phyloP scores from a whole-genome alignment of 441 rosid genomes.

The Corymbia calophylla region DNA sequence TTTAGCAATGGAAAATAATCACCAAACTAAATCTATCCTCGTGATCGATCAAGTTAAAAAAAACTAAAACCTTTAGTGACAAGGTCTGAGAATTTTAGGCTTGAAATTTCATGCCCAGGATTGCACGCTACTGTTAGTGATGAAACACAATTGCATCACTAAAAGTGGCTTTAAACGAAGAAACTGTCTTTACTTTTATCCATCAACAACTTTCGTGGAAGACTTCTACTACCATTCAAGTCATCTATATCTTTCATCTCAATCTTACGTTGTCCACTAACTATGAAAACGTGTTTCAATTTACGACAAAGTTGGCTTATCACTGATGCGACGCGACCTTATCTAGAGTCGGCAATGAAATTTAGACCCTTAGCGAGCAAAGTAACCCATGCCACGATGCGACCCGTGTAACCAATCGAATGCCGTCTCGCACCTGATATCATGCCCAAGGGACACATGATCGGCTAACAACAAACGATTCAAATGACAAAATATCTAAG shows the following conservation, averaged over 20 bases:
- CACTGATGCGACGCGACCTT: background rate
- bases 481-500: background rate
- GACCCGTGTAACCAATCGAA: background rate
- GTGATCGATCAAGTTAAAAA: background rate
- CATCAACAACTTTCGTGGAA: background rate
- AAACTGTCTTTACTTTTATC: background rate
- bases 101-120: background rate
- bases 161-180: background rate
- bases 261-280: background rate
- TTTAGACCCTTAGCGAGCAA: background rate
- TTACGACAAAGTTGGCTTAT: background rate
- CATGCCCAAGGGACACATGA: background rate
- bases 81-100: background rate
- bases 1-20: background rate
- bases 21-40: background rate
- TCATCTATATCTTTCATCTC: background rate
- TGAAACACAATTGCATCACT: background rate
- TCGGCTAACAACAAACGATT: background rate
- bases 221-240: background rate
- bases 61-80: background rate
- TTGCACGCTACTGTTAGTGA: background rate
- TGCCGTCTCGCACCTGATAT: background rate
- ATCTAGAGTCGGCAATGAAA: background rate
- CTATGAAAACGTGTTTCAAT: accelerated
- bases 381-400: background rate